Evolutionary conservation across 208 protist species (phyloP).

Genomic region (Trypanosoma melophagium): DNA sequence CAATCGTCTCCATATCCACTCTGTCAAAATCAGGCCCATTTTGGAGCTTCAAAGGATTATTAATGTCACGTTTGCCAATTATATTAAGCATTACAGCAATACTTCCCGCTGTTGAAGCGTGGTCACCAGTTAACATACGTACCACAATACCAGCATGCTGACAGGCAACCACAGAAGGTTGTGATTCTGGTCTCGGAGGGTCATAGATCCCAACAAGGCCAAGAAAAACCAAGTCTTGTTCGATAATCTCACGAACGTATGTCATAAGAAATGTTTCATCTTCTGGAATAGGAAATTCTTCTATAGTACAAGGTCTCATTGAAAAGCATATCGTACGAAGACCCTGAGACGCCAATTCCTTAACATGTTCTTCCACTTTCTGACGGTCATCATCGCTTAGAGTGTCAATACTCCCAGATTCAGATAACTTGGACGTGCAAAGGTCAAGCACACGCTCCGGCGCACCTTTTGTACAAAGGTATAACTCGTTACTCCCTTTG

Average conservation of each 20-base stretch:
- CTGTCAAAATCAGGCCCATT: slow-evolving; percentile 84
- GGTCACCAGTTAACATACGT: slow-evolving; percentile 92
- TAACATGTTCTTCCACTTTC: slow-evolving; percentile 58
- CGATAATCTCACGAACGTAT: slow-evolving; percentile 68
- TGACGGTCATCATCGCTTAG: slow-evolving; percentile 31
- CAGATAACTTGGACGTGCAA: slow-evolving; percentile 53
- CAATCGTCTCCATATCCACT: slow-evolving; percentile 63
- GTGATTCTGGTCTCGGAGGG: slow-evolving; percentile 85
- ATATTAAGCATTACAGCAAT: slow-evolving; percentile 90
- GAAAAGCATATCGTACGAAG: slow-evolving; percentile 68
- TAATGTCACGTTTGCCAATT: slow-evolving; percentile 56
- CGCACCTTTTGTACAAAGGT: slow-evolving; percentile 87
- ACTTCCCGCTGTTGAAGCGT: slow-evolving; percentile 80
- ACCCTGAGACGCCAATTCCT: slow-evolving; percentile 64
- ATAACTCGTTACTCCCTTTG: slow-evolving; percentile 47
- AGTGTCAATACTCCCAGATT: slow-evolving; percentile 30
- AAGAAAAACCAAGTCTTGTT: slow-evolving; percentile 83
- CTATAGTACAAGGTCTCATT: slow-evolving; percentile 14
- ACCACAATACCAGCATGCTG: slow-evolving; percentile 88
- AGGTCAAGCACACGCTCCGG: slow-evolving; percentile 83
- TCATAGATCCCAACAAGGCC: slow-evolving; percentile 93
- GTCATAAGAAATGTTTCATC: slow-evolving; percentile 53
- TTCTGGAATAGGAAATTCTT: slow-evolving; percentile 50
- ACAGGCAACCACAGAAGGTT: slow-evolving; percentile 78
- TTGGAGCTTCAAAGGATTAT: slow-evolving; percentile 64